A percentile compares a stretch with the other conserved stretches of the same genome.
These are phyloP conservation scores for Fagus sylvatica DNA, from an alignment of 306 rosid genomes.

Conservation along the genomic window DNA sequence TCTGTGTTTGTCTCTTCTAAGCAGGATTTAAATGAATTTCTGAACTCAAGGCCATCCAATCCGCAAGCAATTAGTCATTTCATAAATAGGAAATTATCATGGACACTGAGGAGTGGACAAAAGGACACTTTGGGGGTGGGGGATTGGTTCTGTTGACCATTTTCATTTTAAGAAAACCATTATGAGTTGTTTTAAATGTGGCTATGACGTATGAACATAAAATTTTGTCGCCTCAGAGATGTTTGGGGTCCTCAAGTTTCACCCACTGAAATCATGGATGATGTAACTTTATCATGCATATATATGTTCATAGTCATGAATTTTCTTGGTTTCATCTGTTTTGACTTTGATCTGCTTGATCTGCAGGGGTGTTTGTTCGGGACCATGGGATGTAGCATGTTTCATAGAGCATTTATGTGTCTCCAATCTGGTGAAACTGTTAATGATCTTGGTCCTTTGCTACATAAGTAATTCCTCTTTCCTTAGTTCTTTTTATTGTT, in stretches of 20 bases:
- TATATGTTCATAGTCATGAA: not conserved
- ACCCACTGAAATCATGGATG: not conserved
- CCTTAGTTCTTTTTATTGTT: not conserved
- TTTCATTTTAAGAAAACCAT: not conserved
- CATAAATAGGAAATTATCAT: too few species aligned
- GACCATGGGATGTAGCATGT: conserved; percentile 44
- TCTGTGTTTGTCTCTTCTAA: not conserved
- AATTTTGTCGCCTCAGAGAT: not conserved
- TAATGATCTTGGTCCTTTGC: conserved; percentile 45
- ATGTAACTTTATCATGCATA: not conserved
- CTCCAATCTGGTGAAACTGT: conserved; percentile 33
- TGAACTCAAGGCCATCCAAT: not conserved
- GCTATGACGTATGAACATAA: not conserved
- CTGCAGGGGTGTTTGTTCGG: conserved; percentile 42
- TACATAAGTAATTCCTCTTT: conserved; percentile 35
- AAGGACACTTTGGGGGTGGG: too few species aligned
- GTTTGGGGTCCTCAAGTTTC: not conserved
- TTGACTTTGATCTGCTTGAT: conserved; percentile 2
- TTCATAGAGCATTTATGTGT: conserved; percentile 51
- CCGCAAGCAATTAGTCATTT: not conserved
- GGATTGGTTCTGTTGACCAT: too few species aligned
- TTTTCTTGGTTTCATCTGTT: not conserved
- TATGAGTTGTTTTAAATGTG: not conserved
- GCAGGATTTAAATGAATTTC: not conserved
- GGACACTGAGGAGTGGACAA: too few species aligned